phyloP scores from a whole-genome alignment of 805 yeast genomes.

The Suhomyces tanzawaensis region DNA sequence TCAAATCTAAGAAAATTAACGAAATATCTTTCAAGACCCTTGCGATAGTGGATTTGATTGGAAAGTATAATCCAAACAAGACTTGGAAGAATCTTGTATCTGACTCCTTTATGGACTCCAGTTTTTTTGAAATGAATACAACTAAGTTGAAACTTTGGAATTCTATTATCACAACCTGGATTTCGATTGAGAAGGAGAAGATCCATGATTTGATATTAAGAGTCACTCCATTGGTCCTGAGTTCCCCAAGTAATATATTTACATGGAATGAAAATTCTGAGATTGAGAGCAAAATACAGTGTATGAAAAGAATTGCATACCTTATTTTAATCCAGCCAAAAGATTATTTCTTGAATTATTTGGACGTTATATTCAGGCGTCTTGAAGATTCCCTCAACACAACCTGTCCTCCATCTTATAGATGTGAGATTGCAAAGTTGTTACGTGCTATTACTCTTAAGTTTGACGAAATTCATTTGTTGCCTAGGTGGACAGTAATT shows the following conservation, averaged over 20 bases:
- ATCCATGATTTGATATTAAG: conserved; percentile 45
- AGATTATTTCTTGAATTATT: conserved; percentile 51
- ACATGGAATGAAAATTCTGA: conserved; percentile 71
- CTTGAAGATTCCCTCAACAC: conserved; percentile 30
- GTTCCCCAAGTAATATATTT: conserved; percentile 60
- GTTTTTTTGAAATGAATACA: conserved; percentile 46
- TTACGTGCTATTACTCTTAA: conserved; percentile 64
- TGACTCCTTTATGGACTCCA: conserved; percentile 63
- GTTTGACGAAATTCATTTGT: conserved; percentile 61
- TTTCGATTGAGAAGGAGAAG: conserved; percentile 58
- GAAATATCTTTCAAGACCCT: conserved; percentile 42
- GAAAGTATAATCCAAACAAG: conserved; percentile 38
- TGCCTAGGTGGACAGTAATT: conserved; percentile 68
- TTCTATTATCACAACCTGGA: conserved; percentile 59
- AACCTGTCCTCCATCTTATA: conserved; percentile 32
- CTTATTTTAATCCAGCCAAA: conserved; percentile 59
- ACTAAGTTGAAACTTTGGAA: conserved; percentile 47
- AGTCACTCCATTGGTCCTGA: conserved; percentile 35
- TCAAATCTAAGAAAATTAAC: conserved; percentile 43
- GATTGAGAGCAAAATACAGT: conserved; percentile 47
- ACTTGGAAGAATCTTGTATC: conserved; percentile 62
- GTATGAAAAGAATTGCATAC: conserved; percentile 62
- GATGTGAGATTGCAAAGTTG: conserved; percentile 49
- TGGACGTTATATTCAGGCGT: conserved; percentile 47
- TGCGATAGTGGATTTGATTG: conserved; percentile 41